A percentile compares a stretch with the other conserved stretches of the same genome.
These are phyloP conservation scores for Pythium chondricola DNA, from an alignment of 352 stramenopile genomes.

Conservation along the genomic window DNA sequence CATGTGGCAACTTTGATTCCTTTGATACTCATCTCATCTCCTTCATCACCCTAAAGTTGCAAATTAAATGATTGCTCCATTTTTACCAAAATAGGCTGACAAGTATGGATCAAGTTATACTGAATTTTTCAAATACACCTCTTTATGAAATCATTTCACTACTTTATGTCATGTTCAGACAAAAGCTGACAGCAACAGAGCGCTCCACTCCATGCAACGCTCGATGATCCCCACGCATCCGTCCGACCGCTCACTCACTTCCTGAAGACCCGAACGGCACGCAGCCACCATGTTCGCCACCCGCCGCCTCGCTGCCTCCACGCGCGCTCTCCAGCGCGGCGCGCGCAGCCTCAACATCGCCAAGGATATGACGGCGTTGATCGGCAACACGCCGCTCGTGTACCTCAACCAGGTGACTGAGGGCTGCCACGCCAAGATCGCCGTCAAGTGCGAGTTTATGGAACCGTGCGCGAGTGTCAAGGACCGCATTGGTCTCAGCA, in stretches of 20 bases:
- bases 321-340: slow-evolving; percentile 26
- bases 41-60: slow-evolving; percentile 13
- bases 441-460: slow-evolving; percentile 89
- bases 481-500: slow-evolving; percentile 82
- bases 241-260: slow-evolving; percentile 9
- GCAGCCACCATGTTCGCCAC: slow-evolving; percentile 19
- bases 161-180: not conserved
- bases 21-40: no score
- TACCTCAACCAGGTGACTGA: slow-evolving; percentile 86
- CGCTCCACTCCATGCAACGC: slow-evolving; percentile 1
- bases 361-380: slow-evolving; percentile 92
- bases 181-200: not conserved
- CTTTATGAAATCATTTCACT: not conserved
- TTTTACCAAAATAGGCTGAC: slow-evolving; percentile 5
- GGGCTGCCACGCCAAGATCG: slow-evolving; percentile 75
- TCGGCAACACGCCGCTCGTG: slow-evolving; percentile 93
- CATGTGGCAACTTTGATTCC: slow-evolving; percentile 5
- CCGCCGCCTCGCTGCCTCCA: slow-evolving; percentile 23
- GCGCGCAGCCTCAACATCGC: slow-evolving; percentile 78
- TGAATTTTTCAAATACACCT: slow-evolving; percentile 4
- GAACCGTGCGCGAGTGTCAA: slow-evolving; percentile 85
- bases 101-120: not conserved
- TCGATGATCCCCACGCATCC: not conserved
- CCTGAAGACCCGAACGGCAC: slow-evolving; percentile 10
- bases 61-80: not conserved